These are phyloP conservation scores for Hanseniaspora guilliermondii DNA, from an alignment of 805 yeast species.

Conservation along the genomic window DNA sequence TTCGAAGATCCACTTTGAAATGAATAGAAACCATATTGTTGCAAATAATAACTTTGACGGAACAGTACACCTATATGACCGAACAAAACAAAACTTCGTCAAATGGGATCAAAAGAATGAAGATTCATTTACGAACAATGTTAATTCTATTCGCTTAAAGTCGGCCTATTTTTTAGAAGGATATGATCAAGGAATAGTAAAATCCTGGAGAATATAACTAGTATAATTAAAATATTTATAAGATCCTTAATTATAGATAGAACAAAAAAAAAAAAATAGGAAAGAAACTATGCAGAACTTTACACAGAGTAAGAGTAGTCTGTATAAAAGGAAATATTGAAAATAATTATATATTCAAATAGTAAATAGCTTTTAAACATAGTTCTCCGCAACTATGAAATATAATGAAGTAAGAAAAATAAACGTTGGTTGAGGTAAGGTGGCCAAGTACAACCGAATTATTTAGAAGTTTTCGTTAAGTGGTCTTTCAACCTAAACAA, in stretches of 20 bases:
- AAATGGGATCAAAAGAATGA: constrained; percentile 18
- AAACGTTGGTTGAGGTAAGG: too few relatives aligned
- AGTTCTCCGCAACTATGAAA: background rate
- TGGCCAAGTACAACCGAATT: background rate
- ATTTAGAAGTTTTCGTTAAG: background rate
- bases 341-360: background rate
- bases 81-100: constrained; percentile 39
- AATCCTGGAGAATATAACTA: constrained; percentile 47
- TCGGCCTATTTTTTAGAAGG: constrained; percentile 62
- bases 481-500: background rate
- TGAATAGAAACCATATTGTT: constrained; percentile 47
- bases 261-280: background rate
- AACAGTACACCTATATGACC: constrained; percentile 45
- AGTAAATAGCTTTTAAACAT: background rate
- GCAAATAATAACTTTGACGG: constrained; percentile 36
- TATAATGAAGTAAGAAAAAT: too few relatives aligned
- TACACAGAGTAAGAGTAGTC: too few relatives aligned
- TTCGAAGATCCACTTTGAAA: constrained; percentile 42
- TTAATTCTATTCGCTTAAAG: constrained; percentile 38
- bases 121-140: constrained; percentile 21
- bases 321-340: too few relatives aligned
- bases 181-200: constrained; percentile 44
- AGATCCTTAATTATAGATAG: too few relatives aligned
- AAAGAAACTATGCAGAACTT: too few relatives aligned
- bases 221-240: too few relatives aligned